Percentiles rank a stretch among this genome's conserved stretches.
phyloP scores from a whole-genome alignment of 306 rosid species.

The Rubus idaeus region DNA sequence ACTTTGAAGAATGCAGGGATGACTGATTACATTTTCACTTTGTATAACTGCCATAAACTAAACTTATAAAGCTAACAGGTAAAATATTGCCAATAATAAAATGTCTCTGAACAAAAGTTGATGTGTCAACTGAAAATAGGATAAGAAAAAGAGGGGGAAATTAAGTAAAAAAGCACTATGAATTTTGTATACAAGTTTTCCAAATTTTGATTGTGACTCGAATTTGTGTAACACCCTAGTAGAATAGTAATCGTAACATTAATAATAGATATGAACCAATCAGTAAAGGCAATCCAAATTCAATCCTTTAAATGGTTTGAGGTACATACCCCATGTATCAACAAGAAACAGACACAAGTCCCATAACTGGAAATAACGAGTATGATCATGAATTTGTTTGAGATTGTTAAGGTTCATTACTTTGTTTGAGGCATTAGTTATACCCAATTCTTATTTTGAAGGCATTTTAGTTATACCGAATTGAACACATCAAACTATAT shows the following conservation, averaged over 20 bases:
- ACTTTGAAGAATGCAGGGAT: not conserved
- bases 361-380: not conserved
- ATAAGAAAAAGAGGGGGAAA: too few relatives aligned
- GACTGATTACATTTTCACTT: not conserved
- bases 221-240: not conserved
- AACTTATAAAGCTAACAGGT: too few relatives aligned
- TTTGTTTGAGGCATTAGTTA: too few relatives aligned
- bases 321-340: not conserved
- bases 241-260: not conserved
- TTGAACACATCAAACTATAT: not conserved
- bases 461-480: not conserved
- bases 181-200: not conserved
- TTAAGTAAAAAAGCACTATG: too few relatives aligned
- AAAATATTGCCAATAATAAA: not conserved
- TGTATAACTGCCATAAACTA: not conserved
- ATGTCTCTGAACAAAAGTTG: not conserved
- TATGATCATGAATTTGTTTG: too few relatives aligned
- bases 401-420: too few relatives aligned
- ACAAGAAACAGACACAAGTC: too few relatives aligned
- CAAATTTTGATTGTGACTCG: not conserved
- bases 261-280: not conserved
- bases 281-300: not conserved
- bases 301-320: not conserved
- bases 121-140: too few relatives aligned
- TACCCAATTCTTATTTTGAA: not conserved